These are phyloP conservation scores for Casuarina glauca DNA, from an alignment of 306 rosid species.

Conservation along the genomic window DNA sequence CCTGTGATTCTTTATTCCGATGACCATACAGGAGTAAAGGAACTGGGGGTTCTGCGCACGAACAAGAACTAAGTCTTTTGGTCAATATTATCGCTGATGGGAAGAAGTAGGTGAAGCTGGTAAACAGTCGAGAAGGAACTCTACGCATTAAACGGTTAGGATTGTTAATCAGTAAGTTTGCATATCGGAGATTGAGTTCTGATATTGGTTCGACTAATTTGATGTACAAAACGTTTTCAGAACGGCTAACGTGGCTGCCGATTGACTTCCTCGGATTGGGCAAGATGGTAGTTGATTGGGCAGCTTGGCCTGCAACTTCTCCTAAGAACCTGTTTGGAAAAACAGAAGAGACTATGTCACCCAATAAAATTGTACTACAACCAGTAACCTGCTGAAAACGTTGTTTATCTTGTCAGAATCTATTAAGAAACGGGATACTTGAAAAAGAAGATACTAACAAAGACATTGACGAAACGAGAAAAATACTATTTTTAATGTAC, in stretches of 20 bases:
- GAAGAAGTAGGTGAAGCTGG: conserved; percentile 65
- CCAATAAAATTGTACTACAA: not conserved
- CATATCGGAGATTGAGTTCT: too few species aligned
- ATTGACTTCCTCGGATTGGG: not conserved
- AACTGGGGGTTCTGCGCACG: conserved; percentile 42
- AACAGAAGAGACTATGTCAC: not conserved
- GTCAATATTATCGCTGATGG: conserved; percentile 24
- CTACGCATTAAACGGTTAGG: conserved; percentile 21
- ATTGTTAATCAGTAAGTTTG: too few species aligned
- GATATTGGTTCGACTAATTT: not conserved
- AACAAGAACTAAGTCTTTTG: conserved; percentile 37
- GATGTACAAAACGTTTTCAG: not conserved
- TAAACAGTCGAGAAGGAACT: conserved; percentile 54
- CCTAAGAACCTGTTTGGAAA: not conserved
- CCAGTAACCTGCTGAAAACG: not conserved
- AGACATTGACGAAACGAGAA: too few species aligned
- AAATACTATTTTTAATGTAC: too few species aligned
- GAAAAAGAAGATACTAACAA: too few species aligned
- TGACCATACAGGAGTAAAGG: conserved; percentile 32
- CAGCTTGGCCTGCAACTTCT: not conserved
- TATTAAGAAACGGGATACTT: too few species aligned
- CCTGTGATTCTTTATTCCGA: conserved; percentile 10
- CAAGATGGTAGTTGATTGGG: not conserved
- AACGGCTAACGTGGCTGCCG: not conserved
- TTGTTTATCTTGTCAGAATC: not conserved